Conservation (phyloP, 2,329 filamentous ascomycete species). For the Dactylonectria macrodidyma region DNA sequence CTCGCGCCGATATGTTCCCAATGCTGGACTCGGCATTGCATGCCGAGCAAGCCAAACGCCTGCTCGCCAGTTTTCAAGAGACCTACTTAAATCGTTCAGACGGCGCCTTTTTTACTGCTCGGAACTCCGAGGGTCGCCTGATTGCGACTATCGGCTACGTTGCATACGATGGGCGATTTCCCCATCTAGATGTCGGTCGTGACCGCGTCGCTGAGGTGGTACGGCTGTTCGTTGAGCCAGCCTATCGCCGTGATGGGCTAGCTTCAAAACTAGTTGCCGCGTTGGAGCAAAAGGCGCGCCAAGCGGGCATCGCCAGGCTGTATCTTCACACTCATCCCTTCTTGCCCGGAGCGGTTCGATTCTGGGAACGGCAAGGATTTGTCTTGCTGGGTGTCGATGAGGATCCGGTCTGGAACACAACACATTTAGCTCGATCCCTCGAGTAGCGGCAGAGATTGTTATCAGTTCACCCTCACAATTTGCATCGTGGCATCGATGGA, state of each 20-base stretch:
- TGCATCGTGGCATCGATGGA: no score
- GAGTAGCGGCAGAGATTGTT: neutral
- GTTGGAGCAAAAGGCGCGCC: constrained; percentile 34
- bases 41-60: constrained; percentile 27
- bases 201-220: constrained; percentile 46
- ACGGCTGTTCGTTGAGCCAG: constrained; percentile 46
- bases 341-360: constrained; percentile 42
- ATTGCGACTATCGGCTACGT: constrained; percentile 47
- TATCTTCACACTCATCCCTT: constrained; percentile 51
- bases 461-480: no score
- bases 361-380: constrained; percentile 48
- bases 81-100: constrained; percentile 42
- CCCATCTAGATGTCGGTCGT: constrained; percentile 35
- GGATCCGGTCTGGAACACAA: constrained; percentile 48
- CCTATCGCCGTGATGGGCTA: constrained; percentile 46
- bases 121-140: constrained; percentile 22
- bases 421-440: constrained; percentile 41
- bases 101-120: constrained; percentile 42
- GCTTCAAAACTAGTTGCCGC: constrained; percentile 43
- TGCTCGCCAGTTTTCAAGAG: constrained; percentile 41
- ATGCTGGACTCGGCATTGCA: constrained; percentile 41
- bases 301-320: constrained; percentile 35
- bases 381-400: constrained; percentile 38
- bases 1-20: constrained; percentile 49
- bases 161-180: constrained; percentile 46